Conservation (phyloP, 108 stramenopile genomes). For the Cylindrotheca closterium region DNA sequence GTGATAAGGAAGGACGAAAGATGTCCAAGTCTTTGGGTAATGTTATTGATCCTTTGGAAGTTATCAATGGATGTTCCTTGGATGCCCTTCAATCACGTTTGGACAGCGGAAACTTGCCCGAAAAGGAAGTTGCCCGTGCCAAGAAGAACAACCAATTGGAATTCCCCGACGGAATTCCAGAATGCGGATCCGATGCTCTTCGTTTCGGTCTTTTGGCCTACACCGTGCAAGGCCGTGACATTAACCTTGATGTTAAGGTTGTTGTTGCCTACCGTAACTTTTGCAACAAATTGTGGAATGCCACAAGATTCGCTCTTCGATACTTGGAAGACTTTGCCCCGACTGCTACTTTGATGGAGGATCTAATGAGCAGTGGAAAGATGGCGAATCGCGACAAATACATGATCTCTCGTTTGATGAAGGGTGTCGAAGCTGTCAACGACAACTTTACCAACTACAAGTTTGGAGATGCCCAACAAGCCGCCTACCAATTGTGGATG, state of each 20-base stretch:
- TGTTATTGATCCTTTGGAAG: slow-evolving; percentile 98
- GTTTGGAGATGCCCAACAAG: slow-evolving; percentile 90
- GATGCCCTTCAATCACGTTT: slow-evolving; percentile 83
- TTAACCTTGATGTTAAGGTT: slow-evolving; percentile 98
- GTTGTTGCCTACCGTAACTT: slow-evolving; percentile 98
- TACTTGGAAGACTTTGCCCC: slow-evolving; percentile 90
- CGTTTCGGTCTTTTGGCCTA: slow-evolving; percentile 98
- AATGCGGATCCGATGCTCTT: slow-evolving; percentile 98
- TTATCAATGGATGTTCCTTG: slow-evolving; percentile 93
- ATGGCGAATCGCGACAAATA: slow-evolving; percentile 86
- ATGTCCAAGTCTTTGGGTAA: slow-evolving; percentile 99
- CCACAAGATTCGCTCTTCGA: slow-evolving; percentile 88
- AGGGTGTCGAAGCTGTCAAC: slow-evolving; percentile 69
- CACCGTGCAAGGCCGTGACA: slow-evolving; percentile 96
- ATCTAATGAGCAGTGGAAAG: slow-evolving; percentile 79
- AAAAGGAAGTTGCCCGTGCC: slow-evolving; percentile 92
- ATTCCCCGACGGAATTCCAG: slow-evolving; percentile 98
- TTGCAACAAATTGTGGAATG: slow-evolving; percentile 99
- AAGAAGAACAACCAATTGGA: slow-evolving; percentile 92
- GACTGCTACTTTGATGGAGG: slow-evolving; percentile 75
- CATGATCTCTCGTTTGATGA: slow-evolving; percentile 93
- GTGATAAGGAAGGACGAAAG: slow-evolving; percentile 98
- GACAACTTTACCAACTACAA: slow-evolving; percentile 67
- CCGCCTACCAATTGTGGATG: slow-evolving; percentile 90
- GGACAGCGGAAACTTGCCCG: slow-evolving; percentile 91